Evolutionary conservation across 495 filamentous ascomycete genomes (phyloP), one percentile per base, ranked within the genome.

Genomic region (Sporormia fimetaria): DNA sequence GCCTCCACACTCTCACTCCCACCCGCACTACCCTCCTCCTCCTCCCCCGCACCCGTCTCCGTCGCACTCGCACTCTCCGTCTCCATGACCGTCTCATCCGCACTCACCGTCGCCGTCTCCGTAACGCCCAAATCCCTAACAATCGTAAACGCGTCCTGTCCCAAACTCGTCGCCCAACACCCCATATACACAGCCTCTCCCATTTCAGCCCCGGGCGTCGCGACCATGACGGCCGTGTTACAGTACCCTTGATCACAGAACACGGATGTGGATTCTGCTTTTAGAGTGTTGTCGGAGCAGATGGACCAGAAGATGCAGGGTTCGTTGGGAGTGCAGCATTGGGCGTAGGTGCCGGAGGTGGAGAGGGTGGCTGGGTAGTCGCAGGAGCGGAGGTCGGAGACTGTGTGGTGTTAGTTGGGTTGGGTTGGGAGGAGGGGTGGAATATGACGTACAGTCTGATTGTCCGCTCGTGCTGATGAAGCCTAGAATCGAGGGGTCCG

Each of bases 331-430:
- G 5, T 7, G 33, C 33, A 36, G 33, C 33, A 36, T 36, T 36
- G 11, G 6, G 33, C 33, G 33, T 18, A 36, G 6, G 33, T 20
- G 18, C 33, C 33, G 33, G 6, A 6, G 11, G 12, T 17, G 4
- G 33, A 36, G 14, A 36, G 33, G 6, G 33, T 36, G 7, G 33
- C 33, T 8, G 33, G 11, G 18, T 20, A 36, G 33, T 36, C 33
- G 33, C 33, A 36, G 12, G 14, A 6, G 4, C 14, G 33, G 7
- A 17, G 33, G 33, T 36, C 18, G 8, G 33, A 36, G 33, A 36
- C 33, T 36, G 15, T 36, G 14, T 5, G 11, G 22, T 7, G 5
- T 17, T 22, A 8, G 7, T 33, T 8, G 14, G 8, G 30, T 9
- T 8, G 30, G 16, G 16, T 33, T 33, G 30, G n/a, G n/a, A n/a